Evolutionary conservation across 179 eudicot species (phyloP), one percentile per base, ranked within the genome.

Genomic region (Gypsophila paniculata): DNA sequence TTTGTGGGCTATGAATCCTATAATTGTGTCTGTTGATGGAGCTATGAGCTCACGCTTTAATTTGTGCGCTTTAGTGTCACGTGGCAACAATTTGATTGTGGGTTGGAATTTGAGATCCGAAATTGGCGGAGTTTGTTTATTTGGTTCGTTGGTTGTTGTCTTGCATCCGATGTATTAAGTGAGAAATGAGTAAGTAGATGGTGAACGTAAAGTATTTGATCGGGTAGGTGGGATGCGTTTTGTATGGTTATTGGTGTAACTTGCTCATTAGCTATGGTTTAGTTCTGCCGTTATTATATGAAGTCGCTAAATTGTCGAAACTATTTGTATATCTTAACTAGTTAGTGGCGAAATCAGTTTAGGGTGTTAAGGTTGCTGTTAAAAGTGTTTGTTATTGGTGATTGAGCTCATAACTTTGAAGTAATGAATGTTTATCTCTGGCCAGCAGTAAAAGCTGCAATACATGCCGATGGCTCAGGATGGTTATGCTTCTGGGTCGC

Each of bases 401-500:
- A 26, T 1, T n/a, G n/a, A 42, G 11, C 49, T 46, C 54, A 14
- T 52, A 0, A 14, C 4, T 42, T 71, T 42, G 38, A 42, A 55
- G 26, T 75, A 23, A 75, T 70, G 60, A 18, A 32, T 60, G 4
- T 70, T n/a, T 38, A 51, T 58, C 52, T 72, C 34, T 29, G 21
- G 61, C 6, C 69, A 53, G 74, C 60, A 73, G 71, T 70, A 49
- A 68, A 68, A 72, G 51, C 7, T n/a, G 26, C 17, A 13, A 36
- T 44, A 18, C 21, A 53, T 64, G 22, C 36, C 70, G 55, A 91
- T 90, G 96, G 86, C 83, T 75, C 84, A 78, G 72, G 85, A 80
- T 82, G 76, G 71, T 64, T 68, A 77, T 51, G 75, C 42, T 39
- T 78, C 66, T 63, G 90, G 80, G 22, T 93, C 98, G 61, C 98